phyloP scores from a whole-genome alignment of 1,284 basidiomycete genomes.

The Puccinia hordei region DNA sequence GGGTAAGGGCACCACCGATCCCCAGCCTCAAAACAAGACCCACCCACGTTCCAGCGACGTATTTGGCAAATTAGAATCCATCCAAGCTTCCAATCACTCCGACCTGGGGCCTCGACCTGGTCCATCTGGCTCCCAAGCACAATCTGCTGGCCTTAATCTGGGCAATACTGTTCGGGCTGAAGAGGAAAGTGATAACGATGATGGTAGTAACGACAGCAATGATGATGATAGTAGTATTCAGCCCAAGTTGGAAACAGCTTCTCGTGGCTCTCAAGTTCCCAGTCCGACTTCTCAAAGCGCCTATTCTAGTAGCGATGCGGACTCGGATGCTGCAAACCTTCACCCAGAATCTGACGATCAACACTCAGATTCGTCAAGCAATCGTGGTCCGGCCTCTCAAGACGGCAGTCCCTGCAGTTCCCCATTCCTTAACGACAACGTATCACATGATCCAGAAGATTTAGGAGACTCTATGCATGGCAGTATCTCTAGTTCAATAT shows the following conservation, averaged over 20 bases:
- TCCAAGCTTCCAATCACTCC: conserved; percentile 2
- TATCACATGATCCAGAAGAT: not conserved
- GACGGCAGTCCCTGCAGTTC: not conserved
- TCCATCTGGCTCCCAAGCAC: not conserved
- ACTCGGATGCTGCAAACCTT: not conserved
- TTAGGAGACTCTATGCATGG: not conserved
- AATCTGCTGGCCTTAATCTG: not conserved
- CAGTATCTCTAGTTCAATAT: not conserved
- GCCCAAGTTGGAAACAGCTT: not conserved
- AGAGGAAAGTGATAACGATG: conserved; percentile 2
- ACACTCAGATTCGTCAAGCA: not conserved
- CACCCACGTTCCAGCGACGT: conserved; percentile 24
- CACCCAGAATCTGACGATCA: not conserved
- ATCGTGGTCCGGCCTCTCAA: not conserved
- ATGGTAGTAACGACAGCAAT: conserved; percentile 12
- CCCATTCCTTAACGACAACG: not conserved
- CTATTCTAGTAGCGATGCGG: not conserved
- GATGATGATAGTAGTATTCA: not conserved
- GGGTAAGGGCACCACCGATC: conserved; percentile 3
- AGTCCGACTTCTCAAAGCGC: not conserved
- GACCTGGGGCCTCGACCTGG: not conserved
- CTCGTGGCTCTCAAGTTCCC: not conserved
- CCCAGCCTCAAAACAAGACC: not conserved
- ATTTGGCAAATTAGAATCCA: conserved; percentile 17
- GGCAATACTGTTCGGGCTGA: not conserved